Conservation (phyloP, 345 rosid genomes). For the Arabidopsis suecica region DNA sequence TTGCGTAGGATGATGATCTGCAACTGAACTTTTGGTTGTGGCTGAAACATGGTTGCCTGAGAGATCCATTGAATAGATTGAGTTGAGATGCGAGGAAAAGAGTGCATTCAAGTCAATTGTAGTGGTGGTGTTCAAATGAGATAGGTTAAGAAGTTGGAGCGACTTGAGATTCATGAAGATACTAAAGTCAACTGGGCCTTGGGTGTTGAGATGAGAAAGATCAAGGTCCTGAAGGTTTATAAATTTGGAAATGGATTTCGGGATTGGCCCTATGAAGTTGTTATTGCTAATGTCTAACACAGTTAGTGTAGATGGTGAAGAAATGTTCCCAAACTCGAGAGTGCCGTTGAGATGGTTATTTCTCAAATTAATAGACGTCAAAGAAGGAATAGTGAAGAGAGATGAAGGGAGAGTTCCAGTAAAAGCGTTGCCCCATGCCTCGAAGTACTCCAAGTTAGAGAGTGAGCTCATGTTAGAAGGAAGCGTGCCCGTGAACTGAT, state of each 20-base stretch:
- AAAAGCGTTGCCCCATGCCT: constrained; percentile 3
- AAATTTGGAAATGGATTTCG: constrained; percentile 13
- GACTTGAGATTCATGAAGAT: constrained; percentile 32
- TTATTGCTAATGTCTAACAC: constrained; percentile 14
- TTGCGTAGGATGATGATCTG: neutral
- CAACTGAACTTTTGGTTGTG: neutral
- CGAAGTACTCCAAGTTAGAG: neutral
- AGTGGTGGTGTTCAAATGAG: constrained; percentile 29
- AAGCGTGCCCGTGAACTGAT: neutral
- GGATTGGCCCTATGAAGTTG: constrained; percentile 38
- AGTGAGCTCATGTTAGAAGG: neutral
- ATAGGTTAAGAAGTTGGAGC: neutral
- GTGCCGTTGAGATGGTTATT: neutral
- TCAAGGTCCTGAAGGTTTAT: constrained; percentile 10
- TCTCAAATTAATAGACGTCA: neutral
- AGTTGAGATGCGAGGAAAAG: neutral
- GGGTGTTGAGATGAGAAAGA: constrained; percentile 7
- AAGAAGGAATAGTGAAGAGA: neutral
- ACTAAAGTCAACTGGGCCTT: constrained; percentile 15
- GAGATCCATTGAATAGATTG: constrained; percentile 4
- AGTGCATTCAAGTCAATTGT: neutral
- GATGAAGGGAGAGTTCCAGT: neutral
- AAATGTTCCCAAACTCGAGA: constrained; percentile 2
- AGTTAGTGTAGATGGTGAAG: neutral
- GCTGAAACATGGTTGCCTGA: constrained; percentile 18